Conservation (phyloP, 1,284 basidiomycete genomes). For the Coniophora puteana region DNA sequence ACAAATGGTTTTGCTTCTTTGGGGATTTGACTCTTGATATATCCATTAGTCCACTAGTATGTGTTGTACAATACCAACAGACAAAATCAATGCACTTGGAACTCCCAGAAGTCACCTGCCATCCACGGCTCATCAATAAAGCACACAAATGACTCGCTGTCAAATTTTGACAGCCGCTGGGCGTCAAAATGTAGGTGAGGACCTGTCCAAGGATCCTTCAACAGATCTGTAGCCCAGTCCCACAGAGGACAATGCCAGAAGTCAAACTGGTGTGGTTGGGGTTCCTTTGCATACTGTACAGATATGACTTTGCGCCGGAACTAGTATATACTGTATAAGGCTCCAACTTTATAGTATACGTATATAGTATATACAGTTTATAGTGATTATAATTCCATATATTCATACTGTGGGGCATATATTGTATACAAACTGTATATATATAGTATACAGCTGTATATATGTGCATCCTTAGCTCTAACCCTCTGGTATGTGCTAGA, state of each 20-base stretch:
- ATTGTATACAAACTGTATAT: too few relatives aligned
- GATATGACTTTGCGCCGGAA: too few relatives aligned
- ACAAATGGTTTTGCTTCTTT: slow-evolving; percentile 16
- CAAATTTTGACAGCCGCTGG: slow-evolving; percentile 18
- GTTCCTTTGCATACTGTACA: too few relatives aligned
- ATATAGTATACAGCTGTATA: too few relatives aligned
- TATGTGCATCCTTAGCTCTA: too few relatives aligned
- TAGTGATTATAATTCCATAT: too few relatives aligned
- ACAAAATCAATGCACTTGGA: neutral
- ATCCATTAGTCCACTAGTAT: neutral
- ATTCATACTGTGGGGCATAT: too few relatives aligned
- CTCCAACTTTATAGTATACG: too few relatives aligned
- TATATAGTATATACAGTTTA: too few relatives aligned
- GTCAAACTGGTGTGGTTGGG: neutral
- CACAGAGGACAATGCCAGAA: neutral
- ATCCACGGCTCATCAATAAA: slow-evolving; percentile 27
- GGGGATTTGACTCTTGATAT: slow-evolving; percentile 11
- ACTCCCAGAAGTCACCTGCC: neutral
- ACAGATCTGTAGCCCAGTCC: slow-evolving; percentile 2
- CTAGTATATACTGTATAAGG: too few relatives aligned
- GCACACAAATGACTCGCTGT: slow-evolving; percentile 12
- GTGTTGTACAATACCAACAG: too few relatives aligned
- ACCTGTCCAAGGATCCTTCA: slow-evolving; percentile 6
- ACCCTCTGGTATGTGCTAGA: too few relatives aligned
- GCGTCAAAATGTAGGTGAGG: slow-evolving; percentile 19